Conservation (phyloP, 129 eudicot species). For the Gnaphalium uliginosum region DNA sequence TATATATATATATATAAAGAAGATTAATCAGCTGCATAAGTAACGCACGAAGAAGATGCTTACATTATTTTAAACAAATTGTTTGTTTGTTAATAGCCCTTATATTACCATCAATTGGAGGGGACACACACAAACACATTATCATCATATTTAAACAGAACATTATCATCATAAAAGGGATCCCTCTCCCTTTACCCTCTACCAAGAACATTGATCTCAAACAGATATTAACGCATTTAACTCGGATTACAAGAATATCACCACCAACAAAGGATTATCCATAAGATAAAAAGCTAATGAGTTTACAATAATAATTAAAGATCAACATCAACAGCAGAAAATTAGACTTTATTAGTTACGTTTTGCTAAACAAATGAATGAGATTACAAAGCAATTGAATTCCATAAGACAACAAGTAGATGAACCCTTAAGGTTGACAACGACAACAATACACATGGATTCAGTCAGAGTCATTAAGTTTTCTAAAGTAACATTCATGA, state of each 20-base stretch:
- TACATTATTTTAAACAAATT: neutral
- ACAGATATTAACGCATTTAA: neutral
- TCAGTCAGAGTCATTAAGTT: neutral
- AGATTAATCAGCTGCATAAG: neutral
- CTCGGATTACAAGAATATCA: neutral
- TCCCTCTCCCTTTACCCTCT: too few relatives aligned
- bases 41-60: neutral
- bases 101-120: neutral
- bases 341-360: too few relatives aligned
- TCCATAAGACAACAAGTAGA: constrained; percentile 2
- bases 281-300: too few relatives aligned
- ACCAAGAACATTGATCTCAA: neutral
- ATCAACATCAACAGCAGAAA: too few relatives aligned
- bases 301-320: too few relatives aligned
- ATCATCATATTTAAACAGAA: neutral
- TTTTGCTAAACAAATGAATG: too few relatives aligned
- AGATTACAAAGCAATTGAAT: too few relatives aligned
- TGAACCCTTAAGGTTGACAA: neutral
- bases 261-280: neutral
- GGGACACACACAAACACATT: neutral
- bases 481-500: neutral
- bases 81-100: neutral
- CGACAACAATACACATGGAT: neutral
- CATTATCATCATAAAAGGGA: too few relatives aligned
- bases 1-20: neutral